Conservation (phyloP, 768 basidiomycete species). For the Tylopilus cervinicoccineus region DNA sequence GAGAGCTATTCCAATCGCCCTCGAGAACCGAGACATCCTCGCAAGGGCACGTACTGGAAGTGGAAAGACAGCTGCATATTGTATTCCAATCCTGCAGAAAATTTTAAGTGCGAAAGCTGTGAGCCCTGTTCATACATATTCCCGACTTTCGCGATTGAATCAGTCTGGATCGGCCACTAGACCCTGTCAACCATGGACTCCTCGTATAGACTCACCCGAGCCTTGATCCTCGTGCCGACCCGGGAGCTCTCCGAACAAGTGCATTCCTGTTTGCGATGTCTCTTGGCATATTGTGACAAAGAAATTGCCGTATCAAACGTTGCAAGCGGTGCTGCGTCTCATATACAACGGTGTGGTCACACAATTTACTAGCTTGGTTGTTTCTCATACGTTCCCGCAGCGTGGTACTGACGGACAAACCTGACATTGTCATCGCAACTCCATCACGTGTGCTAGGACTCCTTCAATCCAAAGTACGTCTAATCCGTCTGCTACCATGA, state of each 20-base stretch:
- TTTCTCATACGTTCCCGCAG: constrained; percentile 30
- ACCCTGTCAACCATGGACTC: constrained; percentile 37
- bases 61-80: constrained; percentile 97
- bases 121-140: constrained; percentile 29
- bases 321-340: constrained; percentile 65
- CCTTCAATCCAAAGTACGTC: constrained; percentile 65
- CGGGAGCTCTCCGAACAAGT: constrained; percentile 93
- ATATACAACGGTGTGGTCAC: constrained; percentile 63
- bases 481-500: no score
- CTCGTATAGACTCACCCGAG: constrained; percentile 59
- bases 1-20: constrained; percentile 87
- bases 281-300: constrained; percentile 76
- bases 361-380: neutral
- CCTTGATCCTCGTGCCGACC: constrained; percentile 82
- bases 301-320: constrained; percentile 70
- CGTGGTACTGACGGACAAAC: constrained; percentile 58
- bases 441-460: constrained; percentile 67
- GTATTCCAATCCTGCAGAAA: constrained; percentile 86
- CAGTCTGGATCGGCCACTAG: constrained; percentile 14
- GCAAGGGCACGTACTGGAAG: constrained; percentile 94
- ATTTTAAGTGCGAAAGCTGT: constrained; percentile 78
- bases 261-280: constrained; percentile 54
- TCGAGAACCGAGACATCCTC: constrained; percentile 86
- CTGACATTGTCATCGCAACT: constrained; percentile 78
- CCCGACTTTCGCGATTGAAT: neutral